Conservation (phyloP, 106 monocot genomes). For the Dactylorhiza incarnata region DNA sequence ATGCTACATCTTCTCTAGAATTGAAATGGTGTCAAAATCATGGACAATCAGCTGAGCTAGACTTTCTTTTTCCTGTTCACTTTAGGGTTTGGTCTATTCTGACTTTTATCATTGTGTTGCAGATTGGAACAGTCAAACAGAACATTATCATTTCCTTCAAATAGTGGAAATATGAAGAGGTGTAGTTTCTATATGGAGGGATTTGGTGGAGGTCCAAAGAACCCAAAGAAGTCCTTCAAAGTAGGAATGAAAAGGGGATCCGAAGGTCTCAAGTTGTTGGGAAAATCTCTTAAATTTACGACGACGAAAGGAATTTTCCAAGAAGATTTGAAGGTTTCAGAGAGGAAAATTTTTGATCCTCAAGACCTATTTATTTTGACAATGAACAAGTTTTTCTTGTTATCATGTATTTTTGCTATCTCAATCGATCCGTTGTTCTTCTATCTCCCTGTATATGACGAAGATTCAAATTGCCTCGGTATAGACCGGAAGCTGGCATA, state of each 20-base stretch:
- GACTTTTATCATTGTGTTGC: neutral
- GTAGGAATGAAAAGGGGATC: slow-evolving; percentile 43
- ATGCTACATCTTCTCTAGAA: neutral
- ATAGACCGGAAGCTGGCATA: slow-evolving; percentile 62
- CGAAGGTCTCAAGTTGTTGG: slow-evolving; percentile 48
- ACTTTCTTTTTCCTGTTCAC: neutral
- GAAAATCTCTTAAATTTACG: slow-evolving; percentile 50
- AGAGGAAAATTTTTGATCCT: slow-evolving; percentile 78
- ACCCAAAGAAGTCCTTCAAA: slow-evolving; percentile 37
- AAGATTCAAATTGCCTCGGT: slow-evolving; percentile 45
- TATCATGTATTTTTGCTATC: slow-evolving; percentile 65
- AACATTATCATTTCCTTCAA: slow-evolving; percentile 32
- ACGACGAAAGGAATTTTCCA: slow-evolving; percentile 55
- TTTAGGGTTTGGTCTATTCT: neutral
- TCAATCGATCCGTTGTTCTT: slow-evolving; percentile 84
- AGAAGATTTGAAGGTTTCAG: slow-evolving; percentile 56
- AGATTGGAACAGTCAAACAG: slow-evolving; percentile 74
- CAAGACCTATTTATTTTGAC: slow-evolving; percentile 57
- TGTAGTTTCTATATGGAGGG: slow-evolving; percentile 53
- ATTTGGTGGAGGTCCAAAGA: slow-evolving; percentile 21
- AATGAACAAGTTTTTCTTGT: slow-evolving; percentile 61
- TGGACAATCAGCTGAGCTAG: neutral
- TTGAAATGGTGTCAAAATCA: neutral
- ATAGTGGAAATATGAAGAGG: slow-evolving; percentile 37
- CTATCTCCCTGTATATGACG: slow-evolving; percentile 58